Base-by-base conservation (phyloP, 805 yeast genomes). In the Hanseniaspora occidentalis region DNA sequence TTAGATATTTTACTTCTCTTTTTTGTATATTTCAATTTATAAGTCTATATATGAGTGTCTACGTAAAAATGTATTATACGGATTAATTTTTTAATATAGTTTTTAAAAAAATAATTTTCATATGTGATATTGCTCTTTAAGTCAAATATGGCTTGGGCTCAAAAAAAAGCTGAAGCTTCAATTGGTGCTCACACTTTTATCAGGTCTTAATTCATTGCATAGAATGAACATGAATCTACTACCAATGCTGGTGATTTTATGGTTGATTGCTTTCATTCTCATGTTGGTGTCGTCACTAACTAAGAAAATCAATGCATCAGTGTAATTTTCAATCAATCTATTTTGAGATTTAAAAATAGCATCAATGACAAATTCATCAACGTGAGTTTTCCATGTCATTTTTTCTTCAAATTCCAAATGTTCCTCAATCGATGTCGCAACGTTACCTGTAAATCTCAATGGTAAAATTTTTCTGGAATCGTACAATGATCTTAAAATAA, bases 221-320 rank as follows among this genome's bases (percentile, higher is more conserved):
- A 54, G 39, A 13, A 62, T 53, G 36, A 60, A 59, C 39, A 59
- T 49, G 36, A 59, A 58, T 36, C 57, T 51, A 3, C 62, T 59
- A 31, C 57, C 56, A 35, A 58, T 54, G 11, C 60, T 58, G 37
- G 50, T 50, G 21, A 58, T 57, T 4, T 44, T 47, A 35, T 51
- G 57, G 26, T 52, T 51, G 23, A 49, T 46, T 6, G 84, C 78
- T 46, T 83, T 71, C 31, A 76, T 56, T 46, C 82, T 64, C 83
- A 82, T 76, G 46, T 77, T 79, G 41, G 77, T 62, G 53, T 83
- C 89, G 57, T 82, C 89, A 2, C 88, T 78, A 27, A 82, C 72
- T 38, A 82, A 58, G 21, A 79, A 67, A 46, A 81, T 75, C 53
- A 75, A 24, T 8, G 18, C 20, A 11, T 6, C 18, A 14, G 18